Base-by-base conservation (phyloP, 805 yeast species). In the Yamadazyma paraphyllophila region DNA sequence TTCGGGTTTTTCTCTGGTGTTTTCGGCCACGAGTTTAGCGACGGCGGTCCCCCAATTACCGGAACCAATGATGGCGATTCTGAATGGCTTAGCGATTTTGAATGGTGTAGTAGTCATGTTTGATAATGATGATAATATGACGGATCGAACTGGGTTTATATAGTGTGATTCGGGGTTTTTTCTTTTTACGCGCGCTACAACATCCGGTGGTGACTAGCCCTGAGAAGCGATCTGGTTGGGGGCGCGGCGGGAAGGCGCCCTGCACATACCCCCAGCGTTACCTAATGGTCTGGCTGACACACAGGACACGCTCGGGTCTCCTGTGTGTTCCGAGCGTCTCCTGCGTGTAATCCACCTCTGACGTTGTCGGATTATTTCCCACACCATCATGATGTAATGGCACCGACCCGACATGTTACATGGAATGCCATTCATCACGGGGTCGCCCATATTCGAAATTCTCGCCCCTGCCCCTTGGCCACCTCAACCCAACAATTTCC, bases 31-130 rank as follows among this genome's bases (percentile, higher is more conserved):
- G 37, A 92, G 89, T 66, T 94, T 92, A 51, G 98, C 97, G 45
- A 94, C 90, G 14, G 98, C 92, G 32, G 97, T 89, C 53, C 99
- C 99, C 88, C 99, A 92, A 71, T 92, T 92, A 63, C 98, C 99
- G 26, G 97, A 90, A 35, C 99, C 99, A 53, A 94, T 83, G 45
- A 90, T 88, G 34, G 90, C 56, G 15, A 71, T 60, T 51, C 59
- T 66, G 57, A 71, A 70, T 15, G 74, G 74, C 27, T 51, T 57
- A 30, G 53, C 63, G 45, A 70, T 58, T 35, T 56, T 57, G 49
- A 65, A 66, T 43, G 73, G 67, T 33, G 59, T 50, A 34, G 62
- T 42, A 43, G 59, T 50, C 47, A 43, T 50, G 7, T 27, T 44
- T 30, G 34, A 20, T 11, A 16, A 5, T 39, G 26, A 43, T 12